Evolutionary conservation across 192 early-diverging fungal genomes (phyloP).

Genomic region (Diversispora epigaea): DNA sequence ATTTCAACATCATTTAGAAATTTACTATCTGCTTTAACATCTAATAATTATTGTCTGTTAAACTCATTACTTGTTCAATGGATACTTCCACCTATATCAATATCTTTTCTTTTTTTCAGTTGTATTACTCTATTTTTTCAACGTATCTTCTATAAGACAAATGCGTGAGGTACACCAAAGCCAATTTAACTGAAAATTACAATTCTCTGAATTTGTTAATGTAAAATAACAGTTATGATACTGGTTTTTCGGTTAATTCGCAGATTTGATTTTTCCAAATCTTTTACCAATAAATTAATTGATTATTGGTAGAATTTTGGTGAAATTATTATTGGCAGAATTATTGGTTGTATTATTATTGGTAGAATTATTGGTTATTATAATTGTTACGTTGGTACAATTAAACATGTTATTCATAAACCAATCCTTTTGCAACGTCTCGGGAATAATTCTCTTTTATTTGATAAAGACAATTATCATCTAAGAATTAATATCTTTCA

Average conservation of each 20-base stretch:
- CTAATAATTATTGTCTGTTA: constrained; percentile 82
- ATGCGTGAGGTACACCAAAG: constrained; percentile 86
- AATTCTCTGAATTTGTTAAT: constrained; percentile 88
- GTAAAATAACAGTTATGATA: constrained; percentile 79
- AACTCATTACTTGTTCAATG: constrained; percentile 62
- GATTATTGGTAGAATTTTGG: no score
- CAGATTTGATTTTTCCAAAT: no score
- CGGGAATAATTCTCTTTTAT: constrained; percentile 54
- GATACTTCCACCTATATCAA: constrained; percentile 89
- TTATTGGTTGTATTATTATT: no score
- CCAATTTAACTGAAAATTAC: constrained; percentile 95
- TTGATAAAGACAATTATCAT: constrained; percentile 89
- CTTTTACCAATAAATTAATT: no score
- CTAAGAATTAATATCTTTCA: constrained; percentile 70
- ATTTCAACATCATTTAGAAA: constrained; percentile 64
- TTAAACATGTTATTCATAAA: no score
- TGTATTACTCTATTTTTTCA: constrained; percentile 73
- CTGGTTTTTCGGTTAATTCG: no score
- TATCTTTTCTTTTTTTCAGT: constrained; percentile 87
- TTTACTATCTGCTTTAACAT: constrained; percentile 81
- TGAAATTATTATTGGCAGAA: no score
- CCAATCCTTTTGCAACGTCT: no score
- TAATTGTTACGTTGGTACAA: no score
- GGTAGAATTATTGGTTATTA: no score
- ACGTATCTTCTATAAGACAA: constrained; percentile 85